Conservation (phyloP, 805 yeast genomes). For the Teunomyces cretensis region DNA sequence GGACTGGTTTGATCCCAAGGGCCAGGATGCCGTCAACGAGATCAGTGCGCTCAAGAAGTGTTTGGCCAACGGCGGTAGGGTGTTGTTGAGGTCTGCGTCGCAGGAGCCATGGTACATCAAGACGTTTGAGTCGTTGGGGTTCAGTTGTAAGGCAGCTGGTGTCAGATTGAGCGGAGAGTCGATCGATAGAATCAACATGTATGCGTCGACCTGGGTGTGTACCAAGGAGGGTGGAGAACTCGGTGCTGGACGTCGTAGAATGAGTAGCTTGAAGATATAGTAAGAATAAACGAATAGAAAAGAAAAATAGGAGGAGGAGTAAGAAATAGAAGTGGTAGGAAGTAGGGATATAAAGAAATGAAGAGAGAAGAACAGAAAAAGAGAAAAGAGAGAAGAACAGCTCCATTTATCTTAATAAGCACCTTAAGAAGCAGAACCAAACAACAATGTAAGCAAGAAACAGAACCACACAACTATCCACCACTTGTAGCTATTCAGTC, state of each 20-base stretch:
- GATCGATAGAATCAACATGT: conserved; percentile 83
- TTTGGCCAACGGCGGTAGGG: conserved; percentile 67
- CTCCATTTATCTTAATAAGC: no score
- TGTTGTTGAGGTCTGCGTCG: conserved; percentile 74
- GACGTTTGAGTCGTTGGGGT: conserved; percentile 67
- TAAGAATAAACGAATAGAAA: background rate
- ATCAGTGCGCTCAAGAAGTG: conserved; percentile 63
- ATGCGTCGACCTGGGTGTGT: conserved; percentile 86
- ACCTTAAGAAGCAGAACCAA: no score
- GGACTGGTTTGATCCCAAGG: conserved; percentile 83
- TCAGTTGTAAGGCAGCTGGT: conserved; percentile 67
- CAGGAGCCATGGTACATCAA: conserved; percentile 74
- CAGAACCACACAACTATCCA: no score
- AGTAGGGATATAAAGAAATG: no score
- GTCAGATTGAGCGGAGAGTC: conserved; percentile 60
- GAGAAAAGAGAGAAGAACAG: no score
- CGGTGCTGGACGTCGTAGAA: conserved; percentile 34
- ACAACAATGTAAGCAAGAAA: no score
- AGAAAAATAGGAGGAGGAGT: no score
- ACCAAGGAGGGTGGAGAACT: conserved; percentile 41
- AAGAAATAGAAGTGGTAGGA: no score
- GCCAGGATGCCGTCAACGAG: conserved; percentile 63
- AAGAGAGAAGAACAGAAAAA: no score
- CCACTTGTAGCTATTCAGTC: no score
- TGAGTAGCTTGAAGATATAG: conserved; percentile 46